Evolutionary conservation across 345 rosid genomes (phyloP), one percentile per base, ranked within the genome.

Genomic region (Gynandropsis gynandra): DNA sequence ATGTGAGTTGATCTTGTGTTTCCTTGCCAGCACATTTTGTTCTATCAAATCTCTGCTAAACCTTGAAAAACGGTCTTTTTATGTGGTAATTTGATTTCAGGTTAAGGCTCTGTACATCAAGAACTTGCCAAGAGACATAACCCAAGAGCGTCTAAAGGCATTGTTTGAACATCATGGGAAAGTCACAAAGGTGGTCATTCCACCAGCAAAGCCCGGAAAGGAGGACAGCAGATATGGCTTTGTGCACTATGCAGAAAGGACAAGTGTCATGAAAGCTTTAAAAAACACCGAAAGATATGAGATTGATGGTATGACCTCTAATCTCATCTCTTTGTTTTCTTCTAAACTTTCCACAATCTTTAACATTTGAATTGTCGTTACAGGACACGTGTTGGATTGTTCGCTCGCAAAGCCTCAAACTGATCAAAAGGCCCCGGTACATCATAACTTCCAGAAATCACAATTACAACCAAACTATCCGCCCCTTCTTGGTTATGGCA

Each of bases 331-430:
- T 42, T 4, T 5, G 21, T 54, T 36, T 49, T 51, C 36, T 62
- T 37, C 32, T 6, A 8, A 18, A 34, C 36, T 2, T 14, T 52
- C 51, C 39, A 17, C 47, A 1, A 5, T 31, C 21, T 31, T 48
- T 14, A 17, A 4, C 15, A 42, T 10, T 15, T 21, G 15, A 19
- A 34, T 43, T 4, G 59, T 24, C 18, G 8, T 54, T 34, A 47
- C 72, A 90, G 98, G 98, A 59, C 95, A 82, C 64, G 64, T 71
- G 42, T 67, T 90, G 74, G 98, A 90, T 59, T 87, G 89, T 64
- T 82, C 95, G 15, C 89, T 90, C 61, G 98, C 95, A 16, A 90
- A 84, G 77, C 98, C 98, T 42, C 95, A 80, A 66, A 64, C 88
- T 9, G 96, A 92, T 66, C 95, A 78, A 67, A 90, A 80, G 64